These are phyloP conservation scores for Candida glaebosa DNA, from an alignment of 805 yeast genomes.

Conservation along the genomic window DNA sequence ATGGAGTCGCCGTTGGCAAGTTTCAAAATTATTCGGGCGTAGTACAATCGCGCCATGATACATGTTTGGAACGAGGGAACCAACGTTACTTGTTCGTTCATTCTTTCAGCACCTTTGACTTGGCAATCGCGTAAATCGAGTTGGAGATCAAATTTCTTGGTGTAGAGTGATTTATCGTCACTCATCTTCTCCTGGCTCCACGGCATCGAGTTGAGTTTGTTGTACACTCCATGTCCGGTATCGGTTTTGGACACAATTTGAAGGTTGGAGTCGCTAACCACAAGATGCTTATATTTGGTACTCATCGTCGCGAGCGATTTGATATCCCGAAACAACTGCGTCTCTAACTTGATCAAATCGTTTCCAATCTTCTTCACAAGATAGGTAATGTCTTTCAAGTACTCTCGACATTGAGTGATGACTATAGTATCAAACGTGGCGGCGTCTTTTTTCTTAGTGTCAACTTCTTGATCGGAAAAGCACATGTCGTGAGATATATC, in stretches of 20 bases:
- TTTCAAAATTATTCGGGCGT: constrained; percentile 27
- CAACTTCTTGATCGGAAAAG: constrained; percentile 30
- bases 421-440: constrained; percentile 32
- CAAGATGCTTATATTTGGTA: constrained; percentile 32
- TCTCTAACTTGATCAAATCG: constrained; percentile 30
- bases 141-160: constrained; percentile 26
- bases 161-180: constrained; percentile 16
- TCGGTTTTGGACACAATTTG: constrained; percentile 8
- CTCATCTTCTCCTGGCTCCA: constrained; percentile 22
- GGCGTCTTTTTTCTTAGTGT: constrained; percentile 19
- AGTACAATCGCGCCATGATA: constrained; percentile 32
- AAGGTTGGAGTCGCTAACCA: constrained; percentile 18
- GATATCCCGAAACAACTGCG: constrained; percentile 32
- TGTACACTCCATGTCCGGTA: constrained; percentile 18
- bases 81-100: constrained; percentile 25
- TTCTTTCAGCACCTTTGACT: constrained; percentile 22
- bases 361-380: constrained; percentile 34
- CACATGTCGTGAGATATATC: constrained; percentile 40
- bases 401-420: constrained; percentile 25
- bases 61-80: constrained; percentile 42
- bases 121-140: constrained; percentile 27
- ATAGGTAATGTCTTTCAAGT: constrained; percentile 21
- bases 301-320: constrained; percentile 31
- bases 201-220: constrained; percentile 22
- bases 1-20: constrained; percentile 27